Conservation (phyloP, 2,329 filamentous ascomycete genomes). For the Pseudocercospora fijiensis region DNA sequence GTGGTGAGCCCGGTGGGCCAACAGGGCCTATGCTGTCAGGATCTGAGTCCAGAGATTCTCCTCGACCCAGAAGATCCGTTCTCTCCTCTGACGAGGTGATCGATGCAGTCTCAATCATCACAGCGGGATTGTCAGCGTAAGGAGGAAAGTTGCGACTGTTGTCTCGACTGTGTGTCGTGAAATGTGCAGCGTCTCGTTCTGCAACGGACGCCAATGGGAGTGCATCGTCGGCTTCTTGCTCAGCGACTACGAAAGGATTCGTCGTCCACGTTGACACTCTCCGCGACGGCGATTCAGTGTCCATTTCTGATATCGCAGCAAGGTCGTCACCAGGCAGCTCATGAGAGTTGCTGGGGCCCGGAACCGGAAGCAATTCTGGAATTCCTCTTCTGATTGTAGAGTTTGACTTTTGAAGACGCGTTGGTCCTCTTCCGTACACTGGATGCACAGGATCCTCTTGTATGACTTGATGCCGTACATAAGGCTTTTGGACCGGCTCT, state of each 20-base stretch:
- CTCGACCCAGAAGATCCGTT: background rate
- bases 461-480: constrained; percentile 1
- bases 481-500: background rate
- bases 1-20: background rate
- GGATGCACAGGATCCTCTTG: constrained; percentile 1
- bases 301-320: constrained; percentile 13
- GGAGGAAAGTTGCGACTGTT: background rate
- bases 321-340: constrained; percentile 14
- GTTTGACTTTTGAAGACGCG: constrained; percentile 13
- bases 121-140: background rate
- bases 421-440: constrained; percentile 5
- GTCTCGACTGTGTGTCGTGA: background rate
- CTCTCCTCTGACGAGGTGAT: background rate
- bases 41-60: background rate
- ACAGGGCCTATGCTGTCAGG: background rate
- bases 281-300: constrained; percentile 15
- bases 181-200: background rate
- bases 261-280: constrained; percentile 1
- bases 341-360: background rate
- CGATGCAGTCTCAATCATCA: background rate
- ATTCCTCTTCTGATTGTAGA: constrained; percentile 6
- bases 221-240: background rate
- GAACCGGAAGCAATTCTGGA: background rate
- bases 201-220: background rate
- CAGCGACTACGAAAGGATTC: background rate